Percentiles rank a stretch among this genome's conserved stretches.
These are phyloP conservation scores for Populus tomentosa DNA, from an alignment of 441 rosid genomes.

Conservation along the genomic window DNA sequence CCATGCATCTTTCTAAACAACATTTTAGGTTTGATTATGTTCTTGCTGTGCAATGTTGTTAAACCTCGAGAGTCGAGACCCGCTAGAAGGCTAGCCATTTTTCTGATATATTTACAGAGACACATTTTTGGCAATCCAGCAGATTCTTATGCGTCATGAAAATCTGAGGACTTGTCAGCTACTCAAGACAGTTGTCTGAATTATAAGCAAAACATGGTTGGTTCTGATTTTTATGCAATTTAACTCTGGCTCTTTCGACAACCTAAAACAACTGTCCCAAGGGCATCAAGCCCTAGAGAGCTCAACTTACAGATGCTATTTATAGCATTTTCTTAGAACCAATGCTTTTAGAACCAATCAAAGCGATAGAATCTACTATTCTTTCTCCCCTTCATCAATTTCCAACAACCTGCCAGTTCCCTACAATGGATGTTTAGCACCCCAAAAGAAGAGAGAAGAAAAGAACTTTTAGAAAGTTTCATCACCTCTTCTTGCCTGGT, in stretches of 20 bases:
- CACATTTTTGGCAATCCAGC: no score
- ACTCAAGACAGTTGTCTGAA: not conserved
- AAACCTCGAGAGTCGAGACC: no score
- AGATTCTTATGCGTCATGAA: no score
- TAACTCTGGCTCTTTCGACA: not conserved
- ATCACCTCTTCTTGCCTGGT: slow-evolving; percentile 38
- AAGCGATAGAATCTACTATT: slow-evolving; percentile 25
- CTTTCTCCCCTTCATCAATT: slow-evolving; percentile 40
- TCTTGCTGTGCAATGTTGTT: no score
- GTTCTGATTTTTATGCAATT: no score
- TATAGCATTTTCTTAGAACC: slow-evolving; percentile 8
- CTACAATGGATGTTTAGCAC: slow-evolving; percentile 1
- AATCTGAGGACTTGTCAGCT: not conserved
- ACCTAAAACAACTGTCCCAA: not conserved
- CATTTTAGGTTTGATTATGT: no score
- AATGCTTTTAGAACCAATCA: not conserved
- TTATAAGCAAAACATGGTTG: no score
- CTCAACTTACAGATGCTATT: slow-evolving; percentile 15
- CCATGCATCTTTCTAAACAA: no score
- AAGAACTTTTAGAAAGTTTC: not conserved
- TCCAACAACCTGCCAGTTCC: slow-evolving; percentile 33
- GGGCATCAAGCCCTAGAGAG: not conserved
- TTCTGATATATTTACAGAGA: no score
- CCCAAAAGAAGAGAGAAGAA: not conserved
- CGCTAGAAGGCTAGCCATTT: no score